Evolutionary conservation across 768 basidiomycete species (phyloP), one percentile per base, ranked within the genome.

Genomic region (Myochromella boudieri): DNA sequence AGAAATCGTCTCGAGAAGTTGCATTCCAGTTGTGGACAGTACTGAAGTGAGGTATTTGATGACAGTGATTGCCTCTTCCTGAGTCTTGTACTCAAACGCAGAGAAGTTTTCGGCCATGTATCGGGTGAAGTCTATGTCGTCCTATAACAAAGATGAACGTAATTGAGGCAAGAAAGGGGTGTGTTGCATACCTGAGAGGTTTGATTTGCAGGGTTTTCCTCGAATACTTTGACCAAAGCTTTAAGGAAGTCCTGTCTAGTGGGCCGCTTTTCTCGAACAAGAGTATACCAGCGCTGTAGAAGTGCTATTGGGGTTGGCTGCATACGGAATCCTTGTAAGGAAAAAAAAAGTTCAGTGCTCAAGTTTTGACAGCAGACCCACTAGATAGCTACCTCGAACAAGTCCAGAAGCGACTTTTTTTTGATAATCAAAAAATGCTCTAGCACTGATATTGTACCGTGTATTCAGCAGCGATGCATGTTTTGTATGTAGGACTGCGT

Each of bases 41-140:
- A 87, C 75, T 14, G 77, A 69, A 7, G 90, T 92, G 46, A 95
- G 74, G 44, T 79, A 77, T 49, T 87, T 88, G 60, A 97, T 80
- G 18, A 97, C 84, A 4, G 87, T 84, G 42, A 97, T 69, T 4
- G 87, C 84, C 67, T 98, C 97, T 65, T 99, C 97, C 57, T 88
- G 85, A 0, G 91, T 91, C 70, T 93, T 97, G 74, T 95, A 98
- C 26, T 98, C 94, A 50, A 99, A 81, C 0, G 86, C 72, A 1
- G 94, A 78, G 48, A 98, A 86, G 59, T 97, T 97, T 62, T 98
- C 97, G 0, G 91, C 86, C 81, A 97, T 89, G 68, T 93, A 99
- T 44, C 94, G 85, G 3, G 78, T 78, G 60, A 97, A 92, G 39
- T 87, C 82, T 43, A 95, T 75, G 57, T 97, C 90, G 51, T 87